A percentile compares a stretch with the other conserved stretches of the same genome.
Evolutionary conservation across 2,329 filamentous ascomycete genomes (phyloP).

Genomic region (Pseudogymnoascus sp.): DNA sequence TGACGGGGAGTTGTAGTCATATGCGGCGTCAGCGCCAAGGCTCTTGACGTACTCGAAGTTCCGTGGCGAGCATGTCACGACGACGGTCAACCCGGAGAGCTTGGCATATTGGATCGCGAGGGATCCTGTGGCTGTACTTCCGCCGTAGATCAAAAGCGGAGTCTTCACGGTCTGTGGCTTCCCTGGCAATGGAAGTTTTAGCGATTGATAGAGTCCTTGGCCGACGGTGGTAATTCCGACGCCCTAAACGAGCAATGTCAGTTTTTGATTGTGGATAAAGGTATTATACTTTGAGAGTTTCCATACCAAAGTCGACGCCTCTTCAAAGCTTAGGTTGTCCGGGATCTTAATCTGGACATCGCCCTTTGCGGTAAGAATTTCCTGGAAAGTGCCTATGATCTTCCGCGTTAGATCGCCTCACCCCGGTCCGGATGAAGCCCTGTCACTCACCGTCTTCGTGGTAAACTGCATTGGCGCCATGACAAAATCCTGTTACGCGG

Average conservation of each 20-base stretch:
- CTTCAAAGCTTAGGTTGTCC: slow-evolving; percentile 36
- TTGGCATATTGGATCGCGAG: slow-evolving; percentile 42
- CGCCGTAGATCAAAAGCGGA: slow-evolving; percentile 41
- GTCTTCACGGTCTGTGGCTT: slow-evolving; percentile 16
- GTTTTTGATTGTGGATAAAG: not conserved
- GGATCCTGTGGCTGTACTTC: slow-evolving; percentile 40
- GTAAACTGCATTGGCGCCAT: slow-evolving; percentile 28
- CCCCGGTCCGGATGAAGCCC: slow-evolving; percentile 21
- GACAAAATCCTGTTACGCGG: slow-evolving; percentile 34
- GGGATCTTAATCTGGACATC: slow-evolving; percentile 37
- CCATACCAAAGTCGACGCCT: slow-evolving; percentile 32
- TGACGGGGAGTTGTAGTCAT: slow-evolving; percentile 41
- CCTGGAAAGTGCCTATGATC: slow-evolving; percentile 18
- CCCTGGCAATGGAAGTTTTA: slow-evolving; percentile 28
- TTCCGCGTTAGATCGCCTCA: slow-evolving; percentile 9
- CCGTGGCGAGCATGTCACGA: slow-evolving; percentile 37
- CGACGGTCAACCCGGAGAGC: slow-evolving; percentile 31
- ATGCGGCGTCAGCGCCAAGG: slow-evolving; percentile 39
- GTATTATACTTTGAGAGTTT: not conserved
- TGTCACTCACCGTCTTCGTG: slow-evolving; percentile 36
- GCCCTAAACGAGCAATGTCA: not conserved
- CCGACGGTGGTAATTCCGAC: slow-evolving; percentile 33
- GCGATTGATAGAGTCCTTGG: slow-evolving; percentile 39
- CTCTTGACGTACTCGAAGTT: slow-evolving; percentile 40
- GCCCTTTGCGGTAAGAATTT: slow-evolving; percentile 27